Conservation (phyloP, 2,329 filamentous ascomycete species). For the Aaosphaeria arxii region DNA sequence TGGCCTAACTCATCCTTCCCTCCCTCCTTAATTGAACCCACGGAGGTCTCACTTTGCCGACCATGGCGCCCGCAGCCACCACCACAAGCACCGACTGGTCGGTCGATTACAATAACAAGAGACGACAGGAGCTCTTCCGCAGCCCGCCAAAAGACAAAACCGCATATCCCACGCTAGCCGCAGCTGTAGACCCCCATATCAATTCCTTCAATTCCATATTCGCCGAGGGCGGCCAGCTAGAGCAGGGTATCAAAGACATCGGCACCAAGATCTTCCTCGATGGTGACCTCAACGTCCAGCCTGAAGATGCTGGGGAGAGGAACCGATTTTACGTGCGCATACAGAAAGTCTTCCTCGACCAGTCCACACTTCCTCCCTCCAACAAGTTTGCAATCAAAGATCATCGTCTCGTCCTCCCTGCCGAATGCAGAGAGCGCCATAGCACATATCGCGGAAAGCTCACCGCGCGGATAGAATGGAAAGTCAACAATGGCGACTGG, state of each 20-base stretch:
- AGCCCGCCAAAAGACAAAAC: constrained; percentile 84
- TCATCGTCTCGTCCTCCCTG: constrained; percentile 84
- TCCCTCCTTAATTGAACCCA: too few species aligned
- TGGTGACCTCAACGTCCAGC: constrained; percentile 56
- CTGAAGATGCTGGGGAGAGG: constrained; percentile 58
- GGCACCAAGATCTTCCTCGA: constrained; percentile 86
- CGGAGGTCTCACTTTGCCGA: neutral
- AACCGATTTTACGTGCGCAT: constrained; percentile 78
- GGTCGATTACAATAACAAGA: constrained; percentile 78
- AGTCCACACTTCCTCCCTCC: constrained; percentile 70
- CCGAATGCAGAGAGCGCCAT: constrained; percentile 93
- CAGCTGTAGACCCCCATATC: constrained; percentile 86
- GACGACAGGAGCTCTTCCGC: constrained; percentile 83
- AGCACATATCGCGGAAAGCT: constrained; percentile 86
- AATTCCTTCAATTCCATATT: constrained; percentile 95
- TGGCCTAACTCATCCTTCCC: too few species aligned
- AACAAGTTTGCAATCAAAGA: constrained; percentile 78
- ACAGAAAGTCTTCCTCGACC: constrained; percentile 79
- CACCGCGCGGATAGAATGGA: constrained; percentile 77
- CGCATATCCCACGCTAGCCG: constrained; percentile 82
- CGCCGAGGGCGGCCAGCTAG: constrained; percentile 67
- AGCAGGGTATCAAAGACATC: constrained; percentile 80
- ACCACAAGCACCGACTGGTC: constrained; percentile 66
- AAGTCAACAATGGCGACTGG: constrained; percentile 82
- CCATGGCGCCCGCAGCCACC: constrained; percentile 16